These are phyloP conservation scores for Hippophae gyantsensis DNA, from an alignment of 306 rosid species.

Conservation along the genomic window DNA sequence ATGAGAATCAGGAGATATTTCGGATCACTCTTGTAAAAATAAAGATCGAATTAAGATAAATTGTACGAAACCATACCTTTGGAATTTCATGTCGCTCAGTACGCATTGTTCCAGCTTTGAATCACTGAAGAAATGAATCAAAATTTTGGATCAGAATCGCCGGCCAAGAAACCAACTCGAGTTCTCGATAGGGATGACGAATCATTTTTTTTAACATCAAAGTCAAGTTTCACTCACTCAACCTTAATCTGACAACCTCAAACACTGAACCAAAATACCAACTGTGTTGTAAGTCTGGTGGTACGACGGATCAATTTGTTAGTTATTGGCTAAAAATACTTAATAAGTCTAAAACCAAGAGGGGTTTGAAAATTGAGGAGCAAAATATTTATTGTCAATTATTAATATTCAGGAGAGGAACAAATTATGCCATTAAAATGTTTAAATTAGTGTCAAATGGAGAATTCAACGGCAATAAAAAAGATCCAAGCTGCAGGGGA, in stretches of 20 bases:
- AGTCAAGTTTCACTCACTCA: no score
- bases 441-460: constrained; percentile 19
- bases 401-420: not conserved
- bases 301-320: not conserved
- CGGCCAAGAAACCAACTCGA: constrained; percentile 14
- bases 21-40: not conserved
- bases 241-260: no score
- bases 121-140: constrained; percentile 11
- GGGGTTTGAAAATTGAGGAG: not conserved
- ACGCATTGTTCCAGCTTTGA: constrained; percentile 44
- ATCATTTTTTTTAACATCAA: no score
- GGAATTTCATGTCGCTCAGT: constrained; percentile 37
- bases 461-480: constrained; percentile 47
- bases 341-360: no score
- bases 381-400: constrained; percentile 2
- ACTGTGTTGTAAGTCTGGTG: not conserved
- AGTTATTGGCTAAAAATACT: no score
- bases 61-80: constrained; percentile 31
- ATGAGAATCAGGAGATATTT: not conserved
- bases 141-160: not conserved
- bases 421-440: not conserved
- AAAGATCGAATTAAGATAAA: no score
- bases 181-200: not conserved
- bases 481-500: constrained; percentile 60
- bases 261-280: no score